Percentiles rank a stretch among this genome's conserved stretches.
These are phyloP conservation scores for Collybia sordida DNA, from an alignment of 768 basidiomycete genomes.

Conservation along the genomic window DNA sequence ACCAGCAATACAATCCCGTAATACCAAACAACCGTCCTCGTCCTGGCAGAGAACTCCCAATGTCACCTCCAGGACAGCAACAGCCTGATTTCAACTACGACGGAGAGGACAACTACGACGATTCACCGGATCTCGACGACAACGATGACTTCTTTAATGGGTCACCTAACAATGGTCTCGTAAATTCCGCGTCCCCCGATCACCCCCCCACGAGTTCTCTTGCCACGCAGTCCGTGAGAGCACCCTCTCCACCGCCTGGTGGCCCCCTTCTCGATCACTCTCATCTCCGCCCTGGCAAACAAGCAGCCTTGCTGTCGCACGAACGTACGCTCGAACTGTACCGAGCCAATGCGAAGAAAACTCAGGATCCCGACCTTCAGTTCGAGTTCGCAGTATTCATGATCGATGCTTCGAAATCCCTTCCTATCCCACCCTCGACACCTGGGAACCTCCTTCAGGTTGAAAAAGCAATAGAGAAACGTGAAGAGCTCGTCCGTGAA, in stretches of 20 bases:
- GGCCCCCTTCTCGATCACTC: slow-evolving; percentile 85
- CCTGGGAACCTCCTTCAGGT: slow-evolving; percentile 77
- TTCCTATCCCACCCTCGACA: slow-evolving; percentile 71
- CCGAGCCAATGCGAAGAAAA: slow-evolving; percentile 97
- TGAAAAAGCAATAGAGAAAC: slow-evolving; percentile 76
- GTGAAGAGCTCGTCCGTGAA: slow-evolving; percentile 88
- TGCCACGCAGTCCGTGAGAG: slow-evolving; percentile 57
- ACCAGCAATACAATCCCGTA: slow-evolving; percentile 11
- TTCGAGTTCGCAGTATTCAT: slow-evolving; percentile 99
- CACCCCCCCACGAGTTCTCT: slow-evolving; percentile 35
- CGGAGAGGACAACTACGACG: slow-evolving; percentile 16
- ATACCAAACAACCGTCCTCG: slow-evolving; percentile 1
- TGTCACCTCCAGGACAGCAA: background rate
- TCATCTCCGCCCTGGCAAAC: slow-evolving; percentile 89
- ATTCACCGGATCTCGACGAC: slow-evolving; percentile 16
- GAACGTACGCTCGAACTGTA: slow-evolving; percentile 97
- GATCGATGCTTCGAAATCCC: slow-evolving; percentile 93
- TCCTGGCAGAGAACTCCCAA: slow-evolving; percentile 8
- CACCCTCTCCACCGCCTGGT: slow-evolving; percentile 63
- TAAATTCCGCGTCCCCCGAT: slow-evolving; percentile 12
- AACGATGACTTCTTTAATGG: slow-evolving; percentile 23
- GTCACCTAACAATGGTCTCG: slow-evolving; percentile 6
- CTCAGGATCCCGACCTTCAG: slow-evolving; percentile 94
- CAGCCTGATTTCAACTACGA: slow-evolving; percentile 9
- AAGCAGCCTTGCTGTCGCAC: slow-evolving; percentile 91